Base-by-base conservation (phyloP, 1,284 basidiomycete species). In the Chiua sp. region DNA sequence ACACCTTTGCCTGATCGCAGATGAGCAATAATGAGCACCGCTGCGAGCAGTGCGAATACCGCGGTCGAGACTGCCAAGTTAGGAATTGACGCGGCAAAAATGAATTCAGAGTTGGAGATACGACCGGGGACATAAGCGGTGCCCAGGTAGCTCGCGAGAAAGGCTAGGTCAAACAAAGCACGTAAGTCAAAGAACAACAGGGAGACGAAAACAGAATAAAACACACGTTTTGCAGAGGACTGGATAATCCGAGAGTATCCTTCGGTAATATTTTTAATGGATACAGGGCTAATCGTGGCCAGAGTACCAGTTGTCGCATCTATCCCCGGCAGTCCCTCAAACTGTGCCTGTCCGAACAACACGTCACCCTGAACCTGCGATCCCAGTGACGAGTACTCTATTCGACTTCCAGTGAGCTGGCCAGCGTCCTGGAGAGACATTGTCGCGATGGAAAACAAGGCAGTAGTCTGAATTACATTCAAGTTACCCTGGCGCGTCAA, bases 41-140 rank as follows among this genome's bases (percentile, higher is more conserved):
- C 60, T 2, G 35, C 52, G 8, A 72, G 66, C 47, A 70, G 62
- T 32, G 11, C 59, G 37, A 73, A 71, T 16, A 69, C 39, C 1
- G 56, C 59, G 2, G 35, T 73, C n/a, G 69, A 47, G 16, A 65
- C 51, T 0, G 59, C 63, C 56, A 70, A 63, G 62, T 72, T 72
- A 0, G 70, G 68, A 13, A 69, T 57, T 3, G 72, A 70, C 0
- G 68, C 62, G 0, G 68, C 68, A 26, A 72, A 74, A 32, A 72
- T 48, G 30, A 72, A 26, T n/a, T 69, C 56, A 2, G 64, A 53
- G 6, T 22, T 23, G 0, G 72, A 69, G 26, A 73, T 35, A 6
- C 72, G 70, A 39, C 70, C 72, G 1, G 72, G 71, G 16, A 72
- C 69, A 22, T 68, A 72, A 3, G 68, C 68, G 0, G 59, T 65